Conservation (phyloP, 371 early-diverging fungal species). For the Apophysomyces variabilis region DNA sequence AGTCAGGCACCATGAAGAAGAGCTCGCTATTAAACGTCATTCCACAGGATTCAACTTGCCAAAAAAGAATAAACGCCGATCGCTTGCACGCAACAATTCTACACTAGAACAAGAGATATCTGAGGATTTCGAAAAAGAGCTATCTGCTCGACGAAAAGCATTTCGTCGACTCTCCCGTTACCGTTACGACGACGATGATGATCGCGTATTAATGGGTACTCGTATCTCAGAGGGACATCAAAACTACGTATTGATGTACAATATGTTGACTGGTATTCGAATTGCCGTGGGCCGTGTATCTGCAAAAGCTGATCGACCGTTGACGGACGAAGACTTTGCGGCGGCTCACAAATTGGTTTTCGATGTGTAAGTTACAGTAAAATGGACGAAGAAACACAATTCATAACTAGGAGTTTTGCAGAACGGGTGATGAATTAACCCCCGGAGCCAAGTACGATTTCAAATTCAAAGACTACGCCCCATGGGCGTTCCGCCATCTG, state of each 20-base stretch:
- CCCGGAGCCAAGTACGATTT: constrained; percentile 93
- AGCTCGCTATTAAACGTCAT: constrained; percentile 20
- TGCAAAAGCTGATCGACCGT: constrained; percentile 74
- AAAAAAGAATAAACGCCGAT: constrained; percentile 8
- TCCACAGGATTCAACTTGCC: constrained; percentile 25
- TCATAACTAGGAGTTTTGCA: constrained; percentile 16
- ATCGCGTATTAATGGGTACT: constrained; percentile 61
- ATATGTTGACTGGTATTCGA: constrained; percentile 92
- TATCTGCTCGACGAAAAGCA: constrained; percentile 33
- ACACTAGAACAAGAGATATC: constrained; percentile 11
- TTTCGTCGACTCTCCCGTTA: constrained; percentile 38
- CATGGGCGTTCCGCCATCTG: constrained; percentile 89
- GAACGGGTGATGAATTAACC: constrained; percentile 88
- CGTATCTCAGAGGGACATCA: constrained; percentile 64
- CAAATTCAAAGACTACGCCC: constrained; percentile 97
- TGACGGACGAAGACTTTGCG: constrained; percentile 75
- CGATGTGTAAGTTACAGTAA: constrained; percentile 68
- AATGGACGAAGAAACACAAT: too few species aligned
- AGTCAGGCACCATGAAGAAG: constrained; percentile 14
- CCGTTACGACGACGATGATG: constrained; percentile 37
- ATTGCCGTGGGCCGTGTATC: constrained; percentile 75
- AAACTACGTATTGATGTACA: constrained; percentile 89
- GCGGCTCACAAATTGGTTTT: constrained; percentile 91
- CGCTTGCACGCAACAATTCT: constrained; percentile 15
- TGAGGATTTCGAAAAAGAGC: constrained; percentile 37